phyloP scores from a whole-genome alignment of 2,329 filamentous ascomycete species.

The Dactylellina leptospora region DNA sequence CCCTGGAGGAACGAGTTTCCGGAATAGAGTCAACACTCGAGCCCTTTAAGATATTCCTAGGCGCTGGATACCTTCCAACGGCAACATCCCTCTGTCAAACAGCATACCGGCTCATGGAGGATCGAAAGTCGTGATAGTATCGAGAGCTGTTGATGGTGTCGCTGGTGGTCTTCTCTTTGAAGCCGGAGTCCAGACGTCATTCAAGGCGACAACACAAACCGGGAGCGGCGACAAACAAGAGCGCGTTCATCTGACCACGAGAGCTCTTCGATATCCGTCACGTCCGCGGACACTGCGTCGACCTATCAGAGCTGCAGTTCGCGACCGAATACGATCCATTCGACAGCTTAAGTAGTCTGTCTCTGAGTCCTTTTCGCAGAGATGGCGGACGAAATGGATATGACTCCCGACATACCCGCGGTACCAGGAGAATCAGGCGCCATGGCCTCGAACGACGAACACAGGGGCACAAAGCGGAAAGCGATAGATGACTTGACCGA shows the following conservation, averaged over 20 bases:
- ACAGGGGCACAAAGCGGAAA: slow-evolving; percentile 45
- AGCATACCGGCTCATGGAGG: too few species aligned
- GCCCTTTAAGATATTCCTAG: too few species aligned
- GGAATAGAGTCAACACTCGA: too few species aligned
- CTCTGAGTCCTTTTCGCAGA: slow-evolving; percentile 4
- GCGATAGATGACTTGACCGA: slow-evolving; percentile 36
- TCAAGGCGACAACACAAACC: slow-evolving; percentile 24
- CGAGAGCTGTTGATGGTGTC: slow-evolving; percentile 5
- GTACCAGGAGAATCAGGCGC: background rate
- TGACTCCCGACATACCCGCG: slow-evolving; percentile 18
- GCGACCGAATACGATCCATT: slow-evolving; percentile 11
- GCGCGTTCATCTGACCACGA: slow-evolving; percentile 48
- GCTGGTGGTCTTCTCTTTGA: slow-evolving; percentile 3
- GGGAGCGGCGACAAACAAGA: slow-evolving; percentile 23
- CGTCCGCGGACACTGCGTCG: slow-evolving; percentile 16
- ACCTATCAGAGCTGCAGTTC: slow-evolving; percentile 31
- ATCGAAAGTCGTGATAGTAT: too few species aligned
- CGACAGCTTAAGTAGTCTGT: too few species aligned
- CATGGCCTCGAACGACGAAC: slow-evolving; percentile 31
- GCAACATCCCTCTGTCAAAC: too few species aligned
- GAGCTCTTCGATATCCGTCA: slow-evolving; percentile 18
- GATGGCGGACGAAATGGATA: slow-evolving; percentile 51
- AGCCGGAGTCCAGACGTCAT: slow-evolving; percentile 35
- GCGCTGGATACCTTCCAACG: too few species aligned
- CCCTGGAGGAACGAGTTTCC: too few species aligned